phyloP scores from a whole-genome alignment of 305 asterid species.

The Fraxinus floribunda region DNA sequence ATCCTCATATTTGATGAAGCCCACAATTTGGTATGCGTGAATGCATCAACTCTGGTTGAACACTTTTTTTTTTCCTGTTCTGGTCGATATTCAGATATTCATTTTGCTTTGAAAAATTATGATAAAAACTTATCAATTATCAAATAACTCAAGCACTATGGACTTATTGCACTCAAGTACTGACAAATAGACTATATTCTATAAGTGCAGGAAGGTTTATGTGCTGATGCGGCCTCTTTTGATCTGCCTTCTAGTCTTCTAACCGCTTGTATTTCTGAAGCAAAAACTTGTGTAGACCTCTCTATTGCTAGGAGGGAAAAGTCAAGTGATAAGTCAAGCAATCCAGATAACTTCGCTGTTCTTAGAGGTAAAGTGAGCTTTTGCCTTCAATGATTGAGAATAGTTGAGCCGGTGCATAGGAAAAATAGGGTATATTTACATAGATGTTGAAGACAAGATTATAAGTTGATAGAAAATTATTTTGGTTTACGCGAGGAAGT shows the following conservation, averaged over 20 bases:
- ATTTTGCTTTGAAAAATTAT: conserved; percentile 9
- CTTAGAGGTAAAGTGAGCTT: conserved; percentile 67
- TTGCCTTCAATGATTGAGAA: neutral
- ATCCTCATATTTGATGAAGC: conserved; percentile 98
- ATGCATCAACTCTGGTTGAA: conserved; percentile 25
- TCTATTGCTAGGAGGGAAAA: conserved; percentile 67
- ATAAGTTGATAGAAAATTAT: neutral
- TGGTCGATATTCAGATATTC: conserved; percentile 13
- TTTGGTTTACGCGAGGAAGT: neutral
- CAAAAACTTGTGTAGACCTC: conserved; percentile 76
- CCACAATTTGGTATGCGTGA: conserved; percentile 79
- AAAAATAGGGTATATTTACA: neutral
- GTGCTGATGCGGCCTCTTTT: conserved; percentile 99
- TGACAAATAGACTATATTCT: conserved; percentile 26
- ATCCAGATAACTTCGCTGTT: conserved; percentile 89
- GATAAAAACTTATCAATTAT: conserved; percentile 12
- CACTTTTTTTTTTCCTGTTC: conserved; percentile 21
- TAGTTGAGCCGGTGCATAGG: neutral
- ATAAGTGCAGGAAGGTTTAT: conserved; percentile 75
- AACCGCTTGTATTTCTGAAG: conserved; percentile 89
- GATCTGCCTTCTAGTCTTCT: conserved; percentile 83
- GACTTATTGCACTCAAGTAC: conserved; percentile 15
- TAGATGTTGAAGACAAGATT: neutral
- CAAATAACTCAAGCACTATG: conserved; percentile 14
- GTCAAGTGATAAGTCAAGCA: conserved; percentile 79